phyloP scores from a whole-genome alignment of 1,139 yeast genomes.

The Lodderomyces parapsilosis region DNA sequence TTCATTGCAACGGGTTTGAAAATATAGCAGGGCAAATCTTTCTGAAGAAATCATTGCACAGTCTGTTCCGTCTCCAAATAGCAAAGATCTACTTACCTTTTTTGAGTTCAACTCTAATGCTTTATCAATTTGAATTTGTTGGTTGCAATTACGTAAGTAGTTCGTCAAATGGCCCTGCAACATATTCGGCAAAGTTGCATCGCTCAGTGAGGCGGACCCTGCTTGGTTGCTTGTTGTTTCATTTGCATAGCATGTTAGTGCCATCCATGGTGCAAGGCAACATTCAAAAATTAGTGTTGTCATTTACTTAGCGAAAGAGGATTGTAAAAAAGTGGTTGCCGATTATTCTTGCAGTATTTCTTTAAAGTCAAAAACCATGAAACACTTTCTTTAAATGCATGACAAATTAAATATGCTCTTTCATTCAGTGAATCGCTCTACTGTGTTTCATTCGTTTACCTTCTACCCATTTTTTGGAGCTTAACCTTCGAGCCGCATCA shows the following conservation, averaged over 20 bases:
- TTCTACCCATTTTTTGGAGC: neutral
- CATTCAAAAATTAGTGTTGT: constrained; percentile 5
- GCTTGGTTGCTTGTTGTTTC: no score
- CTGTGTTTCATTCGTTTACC: neutral
- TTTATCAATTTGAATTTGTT: neutral
- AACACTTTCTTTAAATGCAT: neutral
- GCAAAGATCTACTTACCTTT: neutral
- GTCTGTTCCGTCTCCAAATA: neutral
- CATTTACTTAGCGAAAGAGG: neutral
- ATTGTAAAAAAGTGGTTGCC: constrained; percentile 4
- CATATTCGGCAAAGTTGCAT: neutral
- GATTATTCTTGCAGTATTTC: neutral
- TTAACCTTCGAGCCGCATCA: neutral
- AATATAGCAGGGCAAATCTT: neutral
- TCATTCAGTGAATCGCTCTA: no score
- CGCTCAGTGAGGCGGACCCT: no score
- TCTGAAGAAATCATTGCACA: neutral
- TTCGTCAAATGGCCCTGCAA: neutral
- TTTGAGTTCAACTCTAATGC: neutral
- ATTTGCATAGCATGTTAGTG: neutral
- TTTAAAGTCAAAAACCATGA: no score
- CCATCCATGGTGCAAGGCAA: constrained; percentile 9
- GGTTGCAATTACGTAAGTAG: neutral
- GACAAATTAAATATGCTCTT: no score
- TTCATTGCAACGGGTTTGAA: neutral